Percentiles rank a stretch among this genome's conserved stretches.
These are phyloP conservation scores for Lagenidium giganteum DNA, from an alignment of 352 stramenopile species.

Conservation along the genomic window DNA sequence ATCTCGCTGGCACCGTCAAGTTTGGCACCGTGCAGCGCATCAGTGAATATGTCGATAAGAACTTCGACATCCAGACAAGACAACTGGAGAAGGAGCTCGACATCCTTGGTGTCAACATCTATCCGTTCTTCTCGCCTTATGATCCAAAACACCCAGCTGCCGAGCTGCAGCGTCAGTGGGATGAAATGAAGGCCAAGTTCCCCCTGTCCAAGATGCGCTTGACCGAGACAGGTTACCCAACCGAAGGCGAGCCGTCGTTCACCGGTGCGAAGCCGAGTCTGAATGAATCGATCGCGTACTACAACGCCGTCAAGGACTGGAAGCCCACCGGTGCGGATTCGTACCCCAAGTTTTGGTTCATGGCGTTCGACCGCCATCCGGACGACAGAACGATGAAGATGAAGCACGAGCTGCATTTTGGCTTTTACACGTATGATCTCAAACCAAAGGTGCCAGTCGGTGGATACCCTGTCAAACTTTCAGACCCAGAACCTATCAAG, in stretches of 20 bases:
- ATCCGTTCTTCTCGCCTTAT: no score
- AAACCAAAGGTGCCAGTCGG: no score
- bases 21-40: conserved; percentile 4
- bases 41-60: conserved; percentile 1
- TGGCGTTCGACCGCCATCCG: conserved; percentile 22
- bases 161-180: conserved; percentile 35
- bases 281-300: conserved; percentile 21
- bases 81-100: neutral
- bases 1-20: neutral
- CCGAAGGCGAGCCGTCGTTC: conserved; percentile 25
- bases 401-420: conserved; percentile 25
- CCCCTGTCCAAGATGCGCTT: conserved; percentile 31
- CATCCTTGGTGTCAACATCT: no score
- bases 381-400: conserved; percentile 17
- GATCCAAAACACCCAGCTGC: conserved; percentile 29
- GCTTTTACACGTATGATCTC: conserved; percentile 22
- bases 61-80: neutral
- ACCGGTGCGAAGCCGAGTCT: conserved; percentile 31
- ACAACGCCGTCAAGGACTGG: conserved; percentile 20
- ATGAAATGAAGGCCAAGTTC: conserved; percentile 33
- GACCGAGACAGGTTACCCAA: conserved; percentile 59
- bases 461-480: no score
- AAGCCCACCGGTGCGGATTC: conserved; percentile 5
- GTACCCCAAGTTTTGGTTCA: conserved; percentile 25
- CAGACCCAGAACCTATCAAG: no score